A percentile compares a stretch with the other conserved stretches of the same genome.
These are phyloP conservation scores for Leersia perrieri DNA, from an alignment of 176 grass and related monocot genomes.

Conservation along the genomic window DNA sequence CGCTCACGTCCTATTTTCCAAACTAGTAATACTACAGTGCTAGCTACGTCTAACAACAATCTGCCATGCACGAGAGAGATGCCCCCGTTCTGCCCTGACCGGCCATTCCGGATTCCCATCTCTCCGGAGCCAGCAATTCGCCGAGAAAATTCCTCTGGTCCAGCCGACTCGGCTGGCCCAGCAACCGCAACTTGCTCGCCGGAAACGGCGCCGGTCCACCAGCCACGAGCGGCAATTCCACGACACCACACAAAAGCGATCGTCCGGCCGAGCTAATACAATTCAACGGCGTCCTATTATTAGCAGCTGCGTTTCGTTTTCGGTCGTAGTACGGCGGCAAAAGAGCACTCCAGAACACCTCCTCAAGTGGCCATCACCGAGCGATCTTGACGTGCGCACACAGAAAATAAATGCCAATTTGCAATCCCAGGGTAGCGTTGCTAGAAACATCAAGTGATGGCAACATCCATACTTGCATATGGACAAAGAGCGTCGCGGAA, in stretches of 20 bases:
- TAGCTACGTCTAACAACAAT: background rate
- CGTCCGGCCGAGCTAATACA: background rate
- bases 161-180: background rate
- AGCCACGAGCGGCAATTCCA: background rate
- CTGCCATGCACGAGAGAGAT: background rate
- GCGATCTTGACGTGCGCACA: background rate
- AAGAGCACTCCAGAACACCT: constrained; percentile 11
- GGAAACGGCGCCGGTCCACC: background rate
- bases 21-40: background rate
- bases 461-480: background rate
- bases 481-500: background rate
- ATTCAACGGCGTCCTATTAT: background rate
- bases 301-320: constrained; percentile 30
- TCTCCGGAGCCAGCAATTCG: background rate
- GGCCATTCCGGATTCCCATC: constrained; percentile 1
- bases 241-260: background rate
- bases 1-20: background rate
- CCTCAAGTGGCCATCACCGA: background rate
- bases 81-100: background rate
- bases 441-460: background rate
- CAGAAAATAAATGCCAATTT: background rate
- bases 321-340: constrained; percentile 30
- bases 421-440: background rate
- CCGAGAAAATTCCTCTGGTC: background rate
- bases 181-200: background rate